Base-by-base conservation (phyloP, 352 stramenopile species). In the Globisporangium alternatum region DNA sequence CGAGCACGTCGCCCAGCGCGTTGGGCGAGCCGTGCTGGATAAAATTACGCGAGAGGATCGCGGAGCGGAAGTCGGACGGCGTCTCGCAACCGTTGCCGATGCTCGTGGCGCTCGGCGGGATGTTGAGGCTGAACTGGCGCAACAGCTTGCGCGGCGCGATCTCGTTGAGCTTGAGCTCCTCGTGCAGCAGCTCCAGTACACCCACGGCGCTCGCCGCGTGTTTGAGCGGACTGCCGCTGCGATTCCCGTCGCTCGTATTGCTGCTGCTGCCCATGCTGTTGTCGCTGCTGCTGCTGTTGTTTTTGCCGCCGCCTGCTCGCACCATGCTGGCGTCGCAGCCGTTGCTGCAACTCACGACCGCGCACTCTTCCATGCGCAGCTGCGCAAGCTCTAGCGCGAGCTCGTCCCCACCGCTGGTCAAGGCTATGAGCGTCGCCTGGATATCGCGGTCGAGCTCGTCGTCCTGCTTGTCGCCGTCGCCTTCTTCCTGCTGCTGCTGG, bases 91-190 rank as follows among this genome's bases (percentile, higher is more conserved):
- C 25, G 7, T 22, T n/a, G 15, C 35, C 30, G 25, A 60, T 22
- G 15, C 52, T 61, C 19, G 49, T 59, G 47, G 71, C 72, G 37
- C 67, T 74, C 1, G 81, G 78, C 3, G 74, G 71, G n/a, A 93
- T 84, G 44, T 86, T 93, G 58, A 95, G 68, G 47, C 83, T 95
- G 63, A 88, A 91, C 64, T 94, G 86, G 2, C 86, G 79, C 64
- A 89, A 67, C 25, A 94, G 62, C 21, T 84, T 82, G 48, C 85
- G 77, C 8, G 86, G 81, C 30, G 75, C 72, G 51, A 92, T 88
- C 66, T 92, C 83, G 19, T 41, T 41, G 9, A 89, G 73, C 37
- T 74, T 70, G 25, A 92, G 70, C 60, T 90, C 83, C 57, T 89
- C 83, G 62, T 78, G 80, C 4, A 92, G 67, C 44, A 80, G 64